Evolutionary conservation across 192 early-diverging fungal species (phyloP).

Genomic region (Gamsiella multidivaricata): DNA sequence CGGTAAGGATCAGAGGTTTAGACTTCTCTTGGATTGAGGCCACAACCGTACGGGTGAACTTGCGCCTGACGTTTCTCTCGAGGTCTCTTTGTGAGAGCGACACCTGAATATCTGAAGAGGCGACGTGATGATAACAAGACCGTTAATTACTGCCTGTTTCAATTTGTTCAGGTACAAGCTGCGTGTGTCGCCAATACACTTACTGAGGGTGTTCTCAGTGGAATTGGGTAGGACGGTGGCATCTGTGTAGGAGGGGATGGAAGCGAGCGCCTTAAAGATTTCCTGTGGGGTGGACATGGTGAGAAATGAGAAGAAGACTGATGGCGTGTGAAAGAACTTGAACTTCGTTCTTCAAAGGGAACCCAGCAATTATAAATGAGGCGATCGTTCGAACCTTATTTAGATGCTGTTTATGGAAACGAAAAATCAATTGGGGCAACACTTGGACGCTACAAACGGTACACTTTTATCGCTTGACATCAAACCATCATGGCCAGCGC

Average conservation of each 20-base stretch:
- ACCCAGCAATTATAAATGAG: too few relatives aligned
- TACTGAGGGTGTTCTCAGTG: constrained; percentile 37
- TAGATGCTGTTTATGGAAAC: constrained; percentile 11
- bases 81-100: constrained; percentile 64
- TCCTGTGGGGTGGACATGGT: constrained; percentile 46
- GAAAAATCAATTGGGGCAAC: background rate
- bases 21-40: constrained; percentile 40
- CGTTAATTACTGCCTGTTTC: background rate
- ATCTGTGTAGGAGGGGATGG: constrained; percentile 50
- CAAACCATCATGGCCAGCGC: constrained; percentile 15
- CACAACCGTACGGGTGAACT: constrained; percentile 48
- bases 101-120: constrained; percentile 40
- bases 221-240: constrained; percentile 38
- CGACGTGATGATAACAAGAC: too few relatives aligned
- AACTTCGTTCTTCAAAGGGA: too few relatives aligned
- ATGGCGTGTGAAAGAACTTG: constrained; percentile 3
- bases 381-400: background rate
- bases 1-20: constrained; percentile 39
- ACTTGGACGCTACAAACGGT: too few relatives aligned
- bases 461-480: background rate
- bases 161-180: too few relatives aligned
- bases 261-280: constrained; percentile 45
- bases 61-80: constrained; percentile 61
- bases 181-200: background rate
- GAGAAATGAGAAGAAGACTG: constrained; percentile 1